Evolutionary conservation across 75 land plant species (phyloP), one percentile per base, ranked within the genome.

Genomic region (Selaginella moellendorffii): DNA sequence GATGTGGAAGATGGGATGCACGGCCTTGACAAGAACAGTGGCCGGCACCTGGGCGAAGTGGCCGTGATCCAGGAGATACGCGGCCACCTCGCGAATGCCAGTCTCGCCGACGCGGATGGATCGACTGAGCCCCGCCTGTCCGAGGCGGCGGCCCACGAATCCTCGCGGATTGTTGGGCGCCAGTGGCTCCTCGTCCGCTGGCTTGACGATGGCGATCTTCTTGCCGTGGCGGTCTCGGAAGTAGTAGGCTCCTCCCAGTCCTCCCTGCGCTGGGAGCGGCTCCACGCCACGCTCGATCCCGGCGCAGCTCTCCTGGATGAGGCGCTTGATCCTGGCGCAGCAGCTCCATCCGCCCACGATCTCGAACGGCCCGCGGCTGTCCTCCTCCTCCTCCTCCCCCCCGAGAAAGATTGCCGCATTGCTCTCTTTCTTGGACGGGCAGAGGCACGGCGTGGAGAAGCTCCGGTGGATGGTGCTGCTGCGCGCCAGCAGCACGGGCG

Each of bases 121-220:
- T n/a, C 59, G 5, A 8, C 24, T 56, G 9, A 56, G 59, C n/a
- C 59, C 59, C 2, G 59, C 23, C 19, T 56, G 59, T 2, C 59
- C 59, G 9, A 56, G 24, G 17, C 21, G 2, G 25, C 24, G 5
- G 25, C 59, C 59, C 9, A 56, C 59, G 69, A 77, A 77, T n/a
- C 85, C 83, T 51, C 77, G 77, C 1, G 85, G 80, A 29, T 80
- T 80, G 31, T 80, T 74, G 0, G 72, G 61, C 28, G 79, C 82
- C n/a, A 76, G 54, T n/a, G 83, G 80, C 42, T 82, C 82, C 61
- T 85, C 88, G 29, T 85, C 83, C 10, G 68, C 54, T 0, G 83
- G 86, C 59, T 85, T 85, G 8, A 79, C 77, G 22, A 85, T 80
- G 2, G 89, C 83, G 59, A 85, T 68, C 26, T 51, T 66, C 53